Evolutionary conservation across 176 grass and related monocot species (phyloP), one percentile per base, ranked within the genome.

Genomic region (maize (Zea mays)): DNA sequence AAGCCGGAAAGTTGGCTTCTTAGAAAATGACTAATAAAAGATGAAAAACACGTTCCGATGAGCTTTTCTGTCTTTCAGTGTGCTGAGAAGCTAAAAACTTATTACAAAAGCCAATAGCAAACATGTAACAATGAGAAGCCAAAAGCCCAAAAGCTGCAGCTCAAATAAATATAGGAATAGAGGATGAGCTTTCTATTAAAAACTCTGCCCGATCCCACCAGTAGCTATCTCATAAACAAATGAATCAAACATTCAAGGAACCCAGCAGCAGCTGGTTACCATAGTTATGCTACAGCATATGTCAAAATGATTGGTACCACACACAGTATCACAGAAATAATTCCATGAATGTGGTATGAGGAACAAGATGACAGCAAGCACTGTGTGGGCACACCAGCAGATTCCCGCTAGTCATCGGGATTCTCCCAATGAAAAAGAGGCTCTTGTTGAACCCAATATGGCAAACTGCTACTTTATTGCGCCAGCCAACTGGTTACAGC

Each of bases 261-360:
- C 37, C 8, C 35, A 72, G 49, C 34, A 72, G 49, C 16, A 38
- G 13, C 69, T 56, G 8, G 9, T 40, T 56, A 40, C n/a, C 47
- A 54, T 78, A 52, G 8, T 6, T 52, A 41, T 21, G 16, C 15
- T 39, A 35, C 2, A 12, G 5, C 74, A 65, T 37, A 14, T 46
- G 49, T 49, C 10, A 51, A 46, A 77, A 39, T 14, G 10, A 45
- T 65, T 77, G 61, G 43, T 63, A 77, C n/a, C 27, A 6, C n/a
- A 16, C 0, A 4, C 34, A 71, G 12, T 8, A 6, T 70, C 46
- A 69, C 35, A 57, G 27, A 49, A 63, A 48, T 1, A 77, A 64
- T 37, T 78, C 17, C 57, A 75, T 11, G 36, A 12, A 67, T 44
- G 44, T 67, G 65, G 8, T 45, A 43, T 3, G 3, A n/a, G n/a